Base-by-base conservation (phyloP, 306 rosid genomes). In the Cicer arietinum region DNA sequence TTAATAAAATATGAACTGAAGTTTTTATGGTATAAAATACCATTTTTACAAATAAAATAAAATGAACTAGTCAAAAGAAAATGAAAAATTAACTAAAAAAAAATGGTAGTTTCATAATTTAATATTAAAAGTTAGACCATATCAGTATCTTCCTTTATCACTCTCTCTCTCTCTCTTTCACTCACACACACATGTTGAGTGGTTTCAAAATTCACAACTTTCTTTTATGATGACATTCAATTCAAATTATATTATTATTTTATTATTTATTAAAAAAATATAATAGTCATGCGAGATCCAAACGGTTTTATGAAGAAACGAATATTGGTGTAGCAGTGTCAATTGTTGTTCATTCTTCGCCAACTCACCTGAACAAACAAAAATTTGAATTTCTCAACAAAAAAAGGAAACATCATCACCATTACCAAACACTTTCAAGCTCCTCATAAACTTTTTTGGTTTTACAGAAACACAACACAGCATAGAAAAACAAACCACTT, bases 281-380 rank as follows among this genome's bases (percentile, higher is more conserved):
- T 30, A 30, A 30, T 4, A 30, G 37, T 30, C 37, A 30, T 30
- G 18, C 20, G 65, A 46, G 87, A 82, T 81, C 84, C 79, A 80
- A 81, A 81, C 95, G 90, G 92, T 61, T 85, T 62, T 71, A 52
- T 45, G 41, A 81, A 86, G 85, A 17, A 86, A 86, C 67, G 84
- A 82, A 77, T 77, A 71, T 52, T 10, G 17, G 43, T 43, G 64
- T 50, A 6, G 16, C 37, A 43, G 77, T 14, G 25, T 7, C 17
- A 30, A 22, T 17, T 30, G 52, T 25, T 51, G 69, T 71, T 53
- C 10, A 73, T 69, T 75, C 54, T 10, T 41, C 35, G 81, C 87
- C 90, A 73, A 83, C 87, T 82, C 81, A 79, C 81, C 85, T 53
- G 72, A 69, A 53, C 56, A 43, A 7, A 60, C 50, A 47, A 71